Percentiles rank a stretch among this genome's conserved stretches.
Conservation (phyloP, 495 filamentous ascomycete species). For the Tuber calosporum region DNA sequence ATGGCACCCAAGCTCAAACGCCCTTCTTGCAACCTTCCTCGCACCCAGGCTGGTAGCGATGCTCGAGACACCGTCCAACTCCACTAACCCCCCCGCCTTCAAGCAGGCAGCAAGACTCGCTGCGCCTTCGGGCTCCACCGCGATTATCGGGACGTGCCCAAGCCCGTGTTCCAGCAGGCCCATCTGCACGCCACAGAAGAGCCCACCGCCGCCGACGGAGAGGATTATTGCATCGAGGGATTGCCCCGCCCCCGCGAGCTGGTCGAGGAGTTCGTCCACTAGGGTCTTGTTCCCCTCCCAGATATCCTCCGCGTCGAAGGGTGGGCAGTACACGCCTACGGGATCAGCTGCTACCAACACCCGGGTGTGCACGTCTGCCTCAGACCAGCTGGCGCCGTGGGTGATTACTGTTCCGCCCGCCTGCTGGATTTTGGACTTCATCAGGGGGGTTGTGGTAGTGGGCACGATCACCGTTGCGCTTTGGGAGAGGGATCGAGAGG, state of each 20-base stretch:
- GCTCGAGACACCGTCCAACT: conserved; percentile 67
- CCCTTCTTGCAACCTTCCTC: conserved; percentile 60
- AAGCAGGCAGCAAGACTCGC: conserved; percentile 61
- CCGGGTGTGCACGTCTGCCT: conserved; percentile 67
- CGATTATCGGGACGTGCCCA: conserved; percentile 52
- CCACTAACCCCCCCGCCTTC: conserved; percentile 54
- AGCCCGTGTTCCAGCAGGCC: conserved; percentile 54
- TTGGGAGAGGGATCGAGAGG: conserved; percentile 60
- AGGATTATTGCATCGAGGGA: conserved; percentile 63
- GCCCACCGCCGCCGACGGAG: conserved; percentile 80
- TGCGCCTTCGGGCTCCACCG: conserved; percentile 76
- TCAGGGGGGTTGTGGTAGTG: conserved; percentile 55
- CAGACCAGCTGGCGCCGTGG: conserved; percentile 62
- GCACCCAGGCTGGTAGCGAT: conserved; percentile 76
- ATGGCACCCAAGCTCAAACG: conserved; percentile 55
- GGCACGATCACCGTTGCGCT: conserved; percentile 80
- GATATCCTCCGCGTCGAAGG: conserved; percentile 79
- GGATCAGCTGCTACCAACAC: conserved; percentile 50
- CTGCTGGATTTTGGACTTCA: conserved; percentile 63
- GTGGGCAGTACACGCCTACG: conserved; percentile 74
- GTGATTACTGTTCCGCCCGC: conserved; percentile 69
- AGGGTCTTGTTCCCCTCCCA: conserved; percentile 74
- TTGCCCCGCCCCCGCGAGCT: conserved; percentile 34
- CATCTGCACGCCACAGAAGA: conserved; percentile 70
- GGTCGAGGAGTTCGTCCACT: conserved; percentile 60